Conservation (phyloP, 1,139 yeast genomes). For the Suhomyces kunorum region DNA sequence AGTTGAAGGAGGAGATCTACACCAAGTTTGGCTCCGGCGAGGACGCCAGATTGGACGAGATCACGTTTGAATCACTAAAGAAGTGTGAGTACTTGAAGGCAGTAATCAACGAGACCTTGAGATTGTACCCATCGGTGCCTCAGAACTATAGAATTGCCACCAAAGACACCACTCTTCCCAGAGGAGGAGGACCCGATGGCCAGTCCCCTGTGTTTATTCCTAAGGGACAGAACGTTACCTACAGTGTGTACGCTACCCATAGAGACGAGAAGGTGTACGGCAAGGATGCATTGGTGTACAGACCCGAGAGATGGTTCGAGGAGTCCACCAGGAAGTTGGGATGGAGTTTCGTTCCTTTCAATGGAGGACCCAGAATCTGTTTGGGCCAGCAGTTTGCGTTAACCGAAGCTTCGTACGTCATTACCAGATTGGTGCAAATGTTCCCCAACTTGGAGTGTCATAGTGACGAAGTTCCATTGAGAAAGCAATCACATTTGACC, state of each 20-base stretch:
- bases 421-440: constrained; percentile 37
- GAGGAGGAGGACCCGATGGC: constrained; percentile 53
- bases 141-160: constrained; percentile 49
- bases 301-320: constrained; percentile 55
- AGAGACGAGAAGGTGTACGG: constrained; percentile 49
- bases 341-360: constrained; percentile 58
- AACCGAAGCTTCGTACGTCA: constrained; percentile 53
- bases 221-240: constrained; percentile 49
- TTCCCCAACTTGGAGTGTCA: constrained; percentile 18
- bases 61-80: constrained; percentile 53
- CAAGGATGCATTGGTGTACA: constrained; percentile 45
- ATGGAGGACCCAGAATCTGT: constrained; percentile 64
- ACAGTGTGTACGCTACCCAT: constrained; percentile 49
- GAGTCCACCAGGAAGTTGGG: constrained; percentile 37
- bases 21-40: constrained; percentile 39
- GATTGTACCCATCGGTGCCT: constrained; percentile 61
- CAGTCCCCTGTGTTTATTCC: constrained; percentile 43
- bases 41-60: constrained; percentile 28
- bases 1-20: constrained; percentile 36
- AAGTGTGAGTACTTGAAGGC: constrained; percentile 49
- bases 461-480: constrained; percentile 34
- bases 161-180: constrained; percentile 50
- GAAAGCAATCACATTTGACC: constrained; percentile 29
- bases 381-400: constrained; percentile 62
- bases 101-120: constrained; percentile 51